Conservation (phyloP, 2,329 filamentous ascomycete species). For the Plectosphaerella sp. region DNA sequence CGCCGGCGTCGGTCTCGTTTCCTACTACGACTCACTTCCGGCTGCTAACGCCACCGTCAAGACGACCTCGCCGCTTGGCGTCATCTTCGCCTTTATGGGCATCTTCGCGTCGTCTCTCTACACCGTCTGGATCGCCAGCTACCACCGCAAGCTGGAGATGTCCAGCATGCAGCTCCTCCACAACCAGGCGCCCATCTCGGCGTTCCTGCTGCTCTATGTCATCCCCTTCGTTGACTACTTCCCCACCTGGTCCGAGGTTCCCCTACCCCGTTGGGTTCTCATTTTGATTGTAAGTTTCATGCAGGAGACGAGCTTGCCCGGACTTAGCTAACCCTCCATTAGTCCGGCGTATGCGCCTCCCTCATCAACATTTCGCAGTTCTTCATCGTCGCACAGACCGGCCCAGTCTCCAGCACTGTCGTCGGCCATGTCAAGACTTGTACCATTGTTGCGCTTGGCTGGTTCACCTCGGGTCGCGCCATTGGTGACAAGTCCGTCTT, state of each 20-base stretch:
- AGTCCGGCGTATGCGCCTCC: constrained; percentile 60
- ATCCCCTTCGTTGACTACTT: constrained; percentile 64
- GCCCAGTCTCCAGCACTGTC: constrained; percentile 61
- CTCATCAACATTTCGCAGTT: constrained; percentile 63
- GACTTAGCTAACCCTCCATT: not conserved
- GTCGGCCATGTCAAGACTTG: constrained; percentile 64
- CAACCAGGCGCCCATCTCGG: constrained; percentile 62
- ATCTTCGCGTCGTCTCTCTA: constrained; percentile 64
- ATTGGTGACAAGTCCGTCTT: constrained; percentile 51
- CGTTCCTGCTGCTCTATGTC: constrained; percentile 58
- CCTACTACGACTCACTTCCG: constrained; percentile 62
- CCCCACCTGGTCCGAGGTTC: constrained; percentile 49
- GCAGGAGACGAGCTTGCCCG: not conserved
- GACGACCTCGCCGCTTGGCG: constrained; percentile 54
- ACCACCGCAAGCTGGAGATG: constrained; percentile 61
- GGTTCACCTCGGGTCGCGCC: constrained; percentile 51
- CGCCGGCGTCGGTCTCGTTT: constrained; percentile 59
- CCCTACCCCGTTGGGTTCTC: constrained; percentile 49
- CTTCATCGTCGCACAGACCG: constrained; percentile 58
- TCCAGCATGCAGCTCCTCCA: constrained; percentile 66
- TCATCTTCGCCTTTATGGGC: constrained; percentile 59
- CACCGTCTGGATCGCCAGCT: constrained; percentile 64
- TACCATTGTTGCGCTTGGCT: constrained; percentile 60
- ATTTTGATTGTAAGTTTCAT: constrained; percentile 48
- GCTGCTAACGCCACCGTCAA: constrained; percentile 41